Evolutionary conservation across 805 yeast species (phyloP), one percentile per base, ranked within the genome.

Genomic region (Isabelozyma heimii): DNA sequence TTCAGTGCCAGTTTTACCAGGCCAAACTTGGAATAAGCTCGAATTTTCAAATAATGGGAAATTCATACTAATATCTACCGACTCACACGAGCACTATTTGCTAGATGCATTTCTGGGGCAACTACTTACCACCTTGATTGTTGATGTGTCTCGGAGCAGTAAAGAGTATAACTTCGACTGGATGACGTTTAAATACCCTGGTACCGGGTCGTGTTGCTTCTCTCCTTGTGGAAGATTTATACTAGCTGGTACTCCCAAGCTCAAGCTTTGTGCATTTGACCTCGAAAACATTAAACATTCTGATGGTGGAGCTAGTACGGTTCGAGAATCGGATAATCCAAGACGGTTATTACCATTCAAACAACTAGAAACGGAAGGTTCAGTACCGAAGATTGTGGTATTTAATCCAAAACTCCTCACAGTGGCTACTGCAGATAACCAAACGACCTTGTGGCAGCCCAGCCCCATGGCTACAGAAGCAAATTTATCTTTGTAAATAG

Each of bases 1-100:
- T 10, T 40, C 53, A 13, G 47, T 69, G 43, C 55, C 61, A 14
- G 53, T 52, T 4, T 28, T 45, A 15, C 53, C 59, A 2, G 63
- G 62, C 20, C 64, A 60, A 50, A 51, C 53, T 1, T 85, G 91
- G 86, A 76, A 77, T 30, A 84, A 83, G 55, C 52, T 89, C 17
- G 95, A 89, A 63, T 89, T 91, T 62, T 83, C 95, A 10, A 89
- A 89, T 59, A 84, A 83, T 60, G 91, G 91, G 24, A 84, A 83
- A 57, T 70, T 74, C 51, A 53, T 91, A 7, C 67, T 89, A 8
- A 64, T 90, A 2, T 79, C 82, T 4, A 79, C 84, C 5, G 77
- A 77, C 27, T 77, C 82, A 4, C 65, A 69, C 40, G 68, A 65
- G 38, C 91, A 87, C 60, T 71, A 84, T 46, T 66, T 91, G 1